Conservation (phyloP, 306 rosid genomes). For the Cajanus cajan region DNA sequence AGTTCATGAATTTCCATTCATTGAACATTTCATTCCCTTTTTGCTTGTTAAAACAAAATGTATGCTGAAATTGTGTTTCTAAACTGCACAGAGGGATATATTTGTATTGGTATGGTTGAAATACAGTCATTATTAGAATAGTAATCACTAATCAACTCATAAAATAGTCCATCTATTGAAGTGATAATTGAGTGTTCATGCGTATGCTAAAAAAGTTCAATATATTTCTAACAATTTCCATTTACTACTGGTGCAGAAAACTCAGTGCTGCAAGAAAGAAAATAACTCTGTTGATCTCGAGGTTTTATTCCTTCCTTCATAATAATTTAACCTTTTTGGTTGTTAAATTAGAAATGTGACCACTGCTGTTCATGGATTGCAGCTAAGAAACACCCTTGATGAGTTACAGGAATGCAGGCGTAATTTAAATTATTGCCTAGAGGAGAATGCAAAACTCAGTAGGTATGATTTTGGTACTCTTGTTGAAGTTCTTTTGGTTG, state of each 20-base stretch:
- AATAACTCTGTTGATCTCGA: slow-evolving; percentile 42
- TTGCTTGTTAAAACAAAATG: background rate
- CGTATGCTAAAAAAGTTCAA: background rate
- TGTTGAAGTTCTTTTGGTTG: slow-evolving; percentile 22
- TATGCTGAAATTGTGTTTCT: slow-evolving; percentile 6
- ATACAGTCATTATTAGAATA: background rate
- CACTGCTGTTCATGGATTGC: slow-evolving; percentile 32
- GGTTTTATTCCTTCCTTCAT: slow-evolving; percentile 47
- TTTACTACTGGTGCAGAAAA: slow-evolving; percentile 45
- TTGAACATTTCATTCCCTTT: slow-evolving; percentile 3
- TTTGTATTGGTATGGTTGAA: slow-evolving; percentile 3
- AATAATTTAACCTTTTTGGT: background rate
- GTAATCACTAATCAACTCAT: background rate
- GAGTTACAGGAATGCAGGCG: slow-evolving; percentile 75
- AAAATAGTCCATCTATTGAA: background rate
- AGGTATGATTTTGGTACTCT: slow-evolving; percentile 46
- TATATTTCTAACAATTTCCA: slow-evolving; percentile 13
- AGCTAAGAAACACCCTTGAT: slow-evolving; percentile 57
- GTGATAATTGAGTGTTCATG: background rate
- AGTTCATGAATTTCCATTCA: slow-evolving; percentile 12
- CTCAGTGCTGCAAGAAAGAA: slow-evolving; percentile 35
- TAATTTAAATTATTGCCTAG: slow-evolving; percentile 73
- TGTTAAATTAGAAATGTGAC: slow-evolving; percentile 28
- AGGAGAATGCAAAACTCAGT: slow-evolving; percentile 81
- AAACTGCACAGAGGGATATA: background rate